Percentiles rank a stretch among this genome's conserved stretches.
These are phyloP conservation scores for Xylaria sp. DNA, from an alignment of 2,329 filamentous ascomycete genomes.

Conservation along the genomic window DNA sequence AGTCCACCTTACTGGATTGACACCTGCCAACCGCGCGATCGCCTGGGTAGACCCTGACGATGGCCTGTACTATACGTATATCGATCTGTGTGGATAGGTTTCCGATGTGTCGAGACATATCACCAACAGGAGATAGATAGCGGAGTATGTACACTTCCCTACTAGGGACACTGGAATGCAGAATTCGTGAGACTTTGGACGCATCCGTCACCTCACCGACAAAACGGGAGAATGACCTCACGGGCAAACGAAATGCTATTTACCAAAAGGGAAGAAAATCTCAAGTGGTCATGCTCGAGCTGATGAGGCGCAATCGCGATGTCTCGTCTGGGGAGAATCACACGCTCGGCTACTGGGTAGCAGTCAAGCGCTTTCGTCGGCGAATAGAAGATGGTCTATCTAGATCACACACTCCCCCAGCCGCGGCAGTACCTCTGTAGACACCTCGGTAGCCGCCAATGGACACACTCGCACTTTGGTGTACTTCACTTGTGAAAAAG, in stretches of 20 bases:
- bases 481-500: constrained; percentile 3
- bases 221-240: constrained; percentile 21
- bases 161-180: neutral
- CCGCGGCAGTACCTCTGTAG: neutral
- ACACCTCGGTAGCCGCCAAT: neutral
- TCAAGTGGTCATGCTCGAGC: constrained; percentile 24
- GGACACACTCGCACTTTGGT: neutral
- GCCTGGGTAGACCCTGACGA: constrained; percentile 11
- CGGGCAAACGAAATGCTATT: neutral
- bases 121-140: neutral
- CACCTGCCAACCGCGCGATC: neutral
- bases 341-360: neutral
- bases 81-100: constrained; percentile 1
- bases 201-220: constrained; percentile 26
- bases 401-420: constrained; percentile 14
- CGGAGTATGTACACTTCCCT: too few species aligned
- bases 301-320: constrained; percentile 16
- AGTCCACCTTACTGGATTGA: neutral
- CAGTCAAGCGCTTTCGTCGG: constrained; percentile 12
- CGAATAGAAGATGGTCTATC: constrained; percentile 14
- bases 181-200: constrained; percentile 1
- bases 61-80: constrained; percentile 11
- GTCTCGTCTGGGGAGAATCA: constrained; percentile 2
- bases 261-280: neutral
- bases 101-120: constrained; percentile 2